Evolutionary conservation across 371 early-diverging fungal species (phyloP), one percentile per base, ranked within the genome.

Genomic region (Mucor racemosus): DNA sequence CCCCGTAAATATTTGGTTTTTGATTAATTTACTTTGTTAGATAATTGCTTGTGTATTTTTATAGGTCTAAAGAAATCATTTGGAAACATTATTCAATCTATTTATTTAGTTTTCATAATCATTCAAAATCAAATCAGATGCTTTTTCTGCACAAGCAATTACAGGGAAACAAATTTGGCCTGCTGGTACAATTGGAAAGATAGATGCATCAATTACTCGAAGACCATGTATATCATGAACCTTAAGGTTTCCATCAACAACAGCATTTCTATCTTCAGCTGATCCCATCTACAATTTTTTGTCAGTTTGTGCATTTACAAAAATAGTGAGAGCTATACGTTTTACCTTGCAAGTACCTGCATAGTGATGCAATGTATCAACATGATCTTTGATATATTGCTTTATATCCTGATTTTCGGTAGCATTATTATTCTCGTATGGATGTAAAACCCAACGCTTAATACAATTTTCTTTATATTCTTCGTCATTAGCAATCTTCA

Each of bases 201-300:
- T 69, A 13, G 83, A 79, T 1, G 82, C 79, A 63, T 86, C 86
- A 11, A 84, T 73, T 1, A 86, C 79, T 7, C 86, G 66, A 21
- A 86, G 64, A 4, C 74, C 67, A 1, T 74, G 72, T 3, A 76
- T 46, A 9, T 79, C 79, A 34, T 81, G 65, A 1, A 86, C 84
- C 15, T 71, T 69, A 44, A 86, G 60, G 36, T 75, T 73, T 21
- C 42, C 21, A 62, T 82, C 80, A 4, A 77, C 82, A 0, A 86
- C 86, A 14, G 68, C 42, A 1, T 26, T 54, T n/a, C 38, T 19
- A 15, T 74, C 71, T 11, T 59, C 40, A 39, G 64, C 46, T 4
- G 60, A 44, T 1, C 69, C 69, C 69, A 69, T 69, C 69, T 68
- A 60, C 13, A 13, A 26, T 41, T 26, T 26, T 26, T 26, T 26